Evolutionary conservation across 2,329 filamentous ascomycete genomes (phyloP).

Genomic region (Capronia coronata): DNA sequence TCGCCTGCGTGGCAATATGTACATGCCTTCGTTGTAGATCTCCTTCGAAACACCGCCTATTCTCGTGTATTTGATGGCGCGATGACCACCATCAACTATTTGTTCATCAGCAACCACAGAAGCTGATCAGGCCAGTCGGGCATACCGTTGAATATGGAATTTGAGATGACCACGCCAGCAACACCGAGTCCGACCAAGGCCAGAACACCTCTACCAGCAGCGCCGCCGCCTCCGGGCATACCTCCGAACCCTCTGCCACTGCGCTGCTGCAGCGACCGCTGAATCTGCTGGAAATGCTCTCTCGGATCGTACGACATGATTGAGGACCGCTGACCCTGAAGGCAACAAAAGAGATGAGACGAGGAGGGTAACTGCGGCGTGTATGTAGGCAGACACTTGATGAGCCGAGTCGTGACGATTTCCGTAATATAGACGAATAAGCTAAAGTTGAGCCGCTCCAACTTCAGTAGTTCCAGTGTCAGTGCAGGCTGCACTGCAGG

Average conservation of each 20-base stretch:
- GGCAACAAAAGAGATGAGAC: neutral
- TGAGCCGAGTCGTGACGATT: neutral
- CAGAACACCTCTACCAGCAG: constrained; percentile 51
- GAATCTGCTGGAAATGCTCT: constrained; percentile 61
- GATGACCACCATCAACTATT: constrained; percentile 89
- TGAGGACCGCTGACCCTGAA: neutral
- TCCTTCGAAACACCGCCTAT: constrained; percentile 89
- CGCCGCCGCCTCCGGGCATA: constrained; percentile 48
- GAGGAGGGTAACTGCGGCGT: neutral
- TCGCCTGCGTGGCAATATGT: neutral
- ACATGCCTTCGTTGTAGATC: constrained; percentile 84
- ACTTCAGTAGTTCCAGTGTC: too few relatives aligned
- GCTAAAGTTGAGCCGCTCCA: neutral
- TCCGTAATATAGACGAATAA: too few relatives aligned
- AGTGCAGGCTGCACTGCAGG: neutral
- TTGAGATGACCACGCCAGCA: constrained; percentile 41
- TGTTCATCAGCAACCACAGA: constrained; percentile 10
- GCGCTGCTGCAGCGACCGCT: constrained; percentile 54
- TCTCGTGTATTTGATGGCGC: constrained; percentile 96
- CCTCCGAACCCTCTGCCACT: constrained; percentile 46
- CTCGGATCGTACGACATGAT: constrained; percentile 44
- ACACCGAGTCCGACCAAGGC: constrained; percentile 48
- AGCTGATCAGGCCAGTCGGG: constrained; percentile 6
- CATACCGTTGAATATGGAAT: constrained; percentile 62
- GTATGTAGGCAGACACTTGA: neutral